A percentile compares a stretch with the other conserved stretches of the same genome.
Evolutionary conservation across 805 yeast species (phyloP).

Genomic region (Yarrowia bubula): DNA sequence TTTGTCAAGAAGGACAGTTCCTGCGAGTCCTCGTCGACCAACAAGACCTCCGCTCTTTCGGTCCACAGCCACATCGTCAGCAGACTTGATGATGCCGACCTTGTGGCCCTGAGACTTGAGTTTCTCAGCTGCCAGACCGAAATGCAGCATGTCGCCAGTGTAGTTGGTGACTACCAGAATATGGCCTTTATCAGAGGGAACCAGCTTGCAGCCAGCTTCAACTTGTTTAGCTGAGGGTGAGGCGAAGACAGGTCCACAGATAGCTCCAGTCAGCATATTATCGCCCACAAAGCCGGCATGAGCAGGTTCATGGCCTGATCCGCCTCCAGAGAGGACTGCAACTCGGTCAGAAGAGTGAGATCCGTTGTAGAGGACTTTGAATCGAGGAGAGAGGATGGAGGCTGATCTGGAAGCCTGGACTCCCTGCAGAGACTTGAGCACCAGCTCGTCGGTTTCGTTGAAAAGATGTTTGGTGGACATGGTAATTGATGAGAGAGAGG

Average conservation of each 20-base stretch:
- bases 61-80: slow-evolving; percentile 94
- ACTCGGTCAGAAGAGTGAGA: slow-evolving; percentile 39
- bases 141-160: slow-evolving; percentile 91
- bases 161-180: slow-evolving; percentile 83
- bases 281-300: slow-evolving; percentile 91
- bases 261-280: slow-evolving; percentile 83
- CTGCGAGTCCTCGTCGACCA: slow-evolving; percentile 83
- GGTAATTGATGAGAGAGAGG: background rate
- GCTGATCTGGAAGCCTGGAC: slow-evolving; percentile 43
- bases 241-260: slow-evolving; percentile 85
- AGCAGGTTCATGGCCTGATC: slow-evolving; percentile 61
- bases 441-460: slow-evolving; percentile 42
- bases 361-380: slow-evolving; percentile 43
- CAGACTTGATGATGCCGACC: slow-evolving; percentile 72
- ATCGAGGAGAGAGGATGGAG: slow-evolving; percentile 42
- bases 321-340: slow-evolving; percentile 54
- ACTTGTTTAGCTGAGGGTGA: slow-evolving; percentile 94
- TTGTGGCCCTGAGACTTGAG: slow-evolving; percentile 74
- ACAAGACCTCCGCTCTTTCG: slow-evolving; percentile 62
- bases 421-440: slow-evolving; percentile 43
- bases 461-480: slow-evolving; percentile 47
- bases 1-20: slow-evolving; percentile 84
- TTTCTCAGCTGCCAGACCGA: slow-evolving; percentile 86
- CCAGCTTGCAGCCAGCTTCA: slow-evolving; percentile 63
- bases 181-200: slow-evolving; percentile 59